These are phyloP conservation scores for Arxiozyma slooffiae DNA, from an alignment of 1,139 yeast species.

Conservation along the genomic window DNA sequence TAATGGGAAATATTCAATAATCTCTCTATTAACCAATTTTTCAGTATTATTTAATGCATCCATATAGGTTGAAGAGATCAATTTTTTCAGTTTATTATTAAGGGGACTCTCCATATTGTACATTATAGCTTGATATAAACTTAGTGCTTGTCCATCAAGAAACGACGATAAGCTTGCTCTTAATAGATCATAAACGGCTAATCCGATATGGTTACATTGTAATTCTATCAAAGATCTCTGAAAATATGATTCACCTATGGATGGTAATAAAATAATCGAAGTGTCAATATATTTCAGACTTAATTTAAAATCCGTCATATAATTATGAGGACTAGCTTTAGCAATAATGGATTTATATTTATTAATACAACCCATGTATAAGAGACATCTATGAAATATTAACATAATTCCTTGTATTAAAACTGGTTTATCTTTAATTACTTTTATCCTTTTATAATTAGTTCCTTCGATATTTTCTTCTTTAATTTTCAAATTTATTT, in stretches of 20 bases:
- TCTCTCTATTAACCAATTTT: constrained; percentile 25
- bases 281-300: constrained; percentile 42
- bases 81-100: constrained; percentile 13
- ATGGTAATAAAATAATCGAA: constrained; percentile 50
- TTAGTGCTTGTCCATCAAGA: constrained; percentile 29
- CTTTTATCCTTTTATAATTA: constrained; percentile 3
- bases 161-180: constrained; percentile 51
- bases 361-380: constrained; percentile 51
- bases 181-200: constrained; percentile 43
- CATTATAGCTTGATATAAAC: constrained; percentile 18
- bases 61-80: constrained; percentile 12
- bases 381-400: constrained; percentile 44
- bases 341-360: constrained; percentile 41
- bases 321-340: constrained; percentile 37
- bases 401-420: constrained; percentile 30
- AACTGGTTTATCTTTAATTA: constrained; percentile 27
- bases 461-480: constrained; percentile 9
- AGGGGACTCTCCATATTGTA: constrained; percentile 17
- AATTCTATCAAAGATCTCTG: constrained; percentile 53
- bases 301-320: constrained; percentile 34
- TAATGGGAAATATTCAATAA: constrained; percentile 27
- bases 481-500: constrained; percentile 10
- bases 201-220: constrained; percentile 33
- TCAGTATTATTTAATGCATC: constrained; percentile 17
- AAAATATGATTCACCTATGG: constrained; percentile 52